Base-by-base conservation (phyloP, 768 basidiomycete genomes). In the Mycena olivaceomarginata region DNA sequence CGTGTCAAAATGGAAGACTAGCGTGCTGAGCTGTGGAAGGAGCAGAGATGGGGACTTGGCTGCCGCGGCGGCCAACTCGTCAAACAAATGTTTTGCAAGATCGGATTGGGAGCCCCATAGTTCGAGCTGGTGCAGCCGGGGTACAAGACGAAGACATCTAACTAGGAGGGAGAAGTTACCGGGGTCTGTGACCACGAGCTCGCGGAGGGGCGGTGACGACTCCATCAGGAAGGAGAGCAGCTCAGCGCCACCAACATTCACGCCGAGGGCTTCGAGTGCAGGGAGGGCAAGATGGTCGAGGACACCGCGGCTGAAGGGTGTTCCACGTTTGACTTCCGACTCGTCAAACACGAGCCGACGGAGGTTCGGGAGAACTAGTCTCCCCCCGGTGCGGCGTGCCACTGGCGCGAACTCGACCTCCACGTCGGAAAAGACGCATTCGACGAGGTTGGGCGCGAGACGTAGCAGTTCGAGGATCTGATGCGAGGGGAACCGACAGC, bases 201-300 rank as follows among this genome's bases (percentile, higher is more conserved):
- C 62, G 18, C 6, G 40, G 9, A 63, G 62, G 62, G 62, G 62
- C n/a, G 62, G 62, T 43, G 40, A 63, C 20, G 62, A 63, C 20
- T 16, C 10, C 39, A n/a, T 22, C 40, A 63, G 12, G 40, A 63
- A 63, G 9, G 40, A 0, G 40, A 63, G 20, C 6, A 63, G n/a
- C 2, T 11, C 11, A 40, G 9, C 39, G 11, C 37, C 37, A 18
- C 31, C 31, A 31, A 31, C 18, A 13, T 18, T 18, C 6, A 51
- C 18, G 48, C 18, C 18, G 13, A 51, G 48, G 18, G 18, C 48
- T 51, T 51, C 48, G 16, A 51, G 48, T 51, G 13, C 18, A 6
- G 48, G 48, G 18, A 51, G 48, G 13, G 48, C 12, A 13, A 51
- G 18, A 51, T 51, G 18, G 12, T 51, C 13, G 12, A 51, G 48